Percentiles rank a stretch among this genome's conserved stretches.
phyloP scores from a whole-genome alignment of 2,329 filamentous ascomycete species.

The Alternaria ethzedia region DNA sequence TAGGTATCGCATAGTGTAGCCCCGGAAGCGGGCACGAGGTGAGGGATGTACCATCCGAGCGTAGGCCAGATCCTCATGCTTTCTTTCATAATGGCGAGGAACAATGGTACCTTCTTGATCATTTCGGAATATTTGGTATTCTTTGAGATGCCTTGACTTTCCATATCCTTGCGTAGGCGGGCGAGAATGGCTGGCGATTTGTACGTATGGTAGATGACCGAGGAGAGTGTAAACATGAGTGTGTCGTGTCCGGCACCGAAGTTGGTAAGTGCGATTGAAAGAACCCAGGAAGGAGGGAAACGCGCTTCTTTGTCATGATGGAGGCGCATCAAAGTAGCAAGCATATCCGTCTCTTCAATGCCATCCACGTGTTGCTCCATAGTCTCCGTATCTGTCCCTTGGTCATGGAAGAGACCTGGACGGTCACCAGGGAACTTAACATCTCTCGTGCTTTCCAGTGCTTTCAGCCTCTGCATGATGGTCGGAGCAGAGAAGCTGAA shows the following conservation, averaged over 20 bases:
- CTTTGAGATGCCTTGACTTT: background rate
- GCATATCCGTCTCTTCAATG: background rate
- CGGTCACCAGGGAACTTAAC: background rate
- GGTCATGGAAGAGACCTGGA: background rate
- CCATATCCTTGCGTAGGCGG: background rate
- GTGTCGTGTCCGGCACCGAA: background rate
- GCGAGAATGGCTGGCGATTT: background rate
- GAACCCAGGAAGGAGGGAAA: background rate
- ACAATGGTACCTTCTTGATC: background rate
- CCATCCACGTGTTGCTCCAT: background rate
- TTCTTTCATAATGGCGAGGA: background rate
- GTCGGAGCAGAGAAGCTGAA: background rate
- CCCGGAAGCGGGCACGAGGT: background rate
- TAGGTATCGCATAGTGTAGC: background rate
- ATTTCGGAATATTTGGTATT: background rate
- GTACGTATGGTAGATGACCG: background rate
- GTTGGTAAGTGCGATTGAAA: background rate
- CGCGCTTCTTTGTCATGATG: background rate
- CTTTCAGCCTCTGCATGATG: background rate
- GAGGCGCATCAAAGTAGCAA: background rate
- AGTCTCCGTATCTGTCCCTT: background rate
- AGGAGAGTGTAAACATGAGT: background rate
- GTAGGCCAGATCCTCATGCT: background rate
- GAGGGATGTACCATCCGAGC: background rate
- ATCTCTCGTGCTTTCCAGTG: background rate